phyloP scores from a whole-genome alignment of 1,284 basidiomycete genomes.

The Earliella scabrosa region DNA sequence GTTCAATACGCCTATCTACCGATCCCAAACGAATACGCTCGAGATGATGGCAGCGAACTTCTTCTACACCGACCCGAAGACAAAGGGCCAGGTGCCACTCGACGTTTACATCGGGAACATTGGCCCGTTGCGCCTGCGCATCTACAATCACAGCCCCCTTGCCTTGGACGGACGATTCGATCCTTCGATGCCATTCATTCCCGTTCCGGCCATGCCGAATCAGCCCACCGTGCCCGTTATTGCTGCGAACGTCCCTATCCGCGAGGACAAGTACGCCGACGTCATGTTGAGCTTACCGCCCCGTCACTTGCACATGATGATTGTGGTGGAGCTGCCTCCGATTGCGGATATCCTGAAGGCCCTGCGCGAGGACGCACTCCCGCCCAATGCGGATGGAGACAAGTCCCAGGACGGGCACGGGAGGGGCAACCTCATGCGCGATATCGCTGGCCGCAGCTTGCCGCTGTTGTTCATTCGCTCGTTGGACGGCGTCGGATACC shows the following conservation, averaged over 20 bases:
- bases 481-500: constrained; percentile 80
- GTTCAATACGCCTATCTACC: constrained; percentile 80
- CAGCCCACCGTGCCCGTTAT: constrained; percentile 27
- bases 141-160: constrained; percentile 65
- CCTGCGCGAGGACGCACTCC: constrained; percentile 66
- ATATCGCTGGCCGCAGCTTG: constrained; percentile 62
- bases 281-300: constrained; percentile 42
- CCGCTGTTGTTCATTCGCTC: constrained; percentile 78
- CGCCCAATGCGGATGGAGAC: constrained; percentile 40
- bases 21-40: constrained; percentile 72
- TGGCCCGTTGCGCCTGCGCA: constrained; percentile 77
- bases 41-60: constrained; percentile 87
- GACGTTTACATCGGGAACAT: constrained; percentile 90
- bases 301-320: constrained; percentile 59
- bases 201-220: constrained; percentile 30
- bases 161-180: constrained; percentile 49
- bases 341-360: constrained; percentile 73
- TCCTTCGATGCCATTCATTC: constrained; percentile 46
- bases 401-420: constrained; percentile 22
- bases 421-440: constrained; percentile 19
- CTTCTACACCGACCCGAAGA: constrained; percentile 74
- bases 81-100: constrained; percentile 66
- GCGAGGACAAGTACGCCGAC: neutral
- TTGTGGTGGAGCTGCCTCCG: constrained; percentile 79
- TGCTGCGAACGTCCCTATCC: constrained; percentile 12